Evolutionary conservation across 208 protist genomes (phyloP).

Genomic region (Leishmania tarentolae): DNA sequence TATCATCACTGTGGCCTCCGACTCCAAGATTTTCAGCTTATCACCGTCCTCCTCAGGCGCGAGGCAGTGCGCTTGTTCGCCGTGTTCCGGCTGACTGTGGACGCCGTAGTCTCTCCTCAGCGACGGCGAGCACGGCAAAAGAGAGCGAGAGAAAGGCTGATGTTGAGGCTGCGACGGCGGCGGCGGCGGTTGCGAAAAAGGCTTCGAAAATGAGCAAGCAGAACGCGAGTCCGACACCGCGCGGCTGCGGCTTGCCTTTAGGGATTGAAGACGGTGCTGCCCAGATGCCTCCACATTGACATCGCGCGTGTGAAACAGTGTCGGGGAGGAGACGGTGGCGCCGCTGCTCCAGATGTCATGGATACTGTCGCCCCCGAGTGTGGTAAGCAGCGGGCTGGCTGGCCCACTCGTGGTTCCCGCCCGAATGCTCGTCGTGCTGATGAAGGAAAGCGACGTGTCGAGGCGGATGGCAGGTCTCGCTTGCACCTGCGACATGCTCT

Average conservation of each 20-base stretch:
- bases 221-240: slow-evolving; percentile 4
- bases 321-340: slow-evolving; percentile 1
- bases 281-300: neutral
- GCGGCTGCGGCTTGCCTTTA: slow-evolving; percentile 14
- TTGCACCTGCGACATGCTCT: slow-evolving; percentile 44
- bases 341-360: neutral
- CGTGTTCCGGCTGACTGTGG: neutral
- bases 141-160: neutral
- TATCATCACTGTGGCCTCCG: slow-evolving; percentile 21
- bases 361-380: neutral
- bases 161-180: neutral
- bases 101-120: neutral
- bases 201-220: neutral
- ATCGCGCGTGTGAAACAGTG: slow-evolving; percentile 12
- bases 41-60: neutral
- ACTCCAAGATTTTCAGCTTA: slow-evolving; percentile 13
- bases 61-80: neutral
- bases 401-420: slow-evolving; percentile 21
- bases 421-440: slow-evolving; percentile 14
- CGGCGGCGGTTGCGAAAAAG: neutral
- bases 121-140: slow-evolving; percentile 13
- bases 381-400: slow-evolving; percentile 19
- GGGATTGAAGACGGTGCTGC: neutral
- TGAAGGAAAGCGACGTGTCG: slow-evolving; percentile 31
- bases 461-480: slow-evolving; percentile 44